phyloP scores from a whole-genome alignment of 2,329 filamentous ascomycete genomes.

The Fusarium xylarioides region DNA sequence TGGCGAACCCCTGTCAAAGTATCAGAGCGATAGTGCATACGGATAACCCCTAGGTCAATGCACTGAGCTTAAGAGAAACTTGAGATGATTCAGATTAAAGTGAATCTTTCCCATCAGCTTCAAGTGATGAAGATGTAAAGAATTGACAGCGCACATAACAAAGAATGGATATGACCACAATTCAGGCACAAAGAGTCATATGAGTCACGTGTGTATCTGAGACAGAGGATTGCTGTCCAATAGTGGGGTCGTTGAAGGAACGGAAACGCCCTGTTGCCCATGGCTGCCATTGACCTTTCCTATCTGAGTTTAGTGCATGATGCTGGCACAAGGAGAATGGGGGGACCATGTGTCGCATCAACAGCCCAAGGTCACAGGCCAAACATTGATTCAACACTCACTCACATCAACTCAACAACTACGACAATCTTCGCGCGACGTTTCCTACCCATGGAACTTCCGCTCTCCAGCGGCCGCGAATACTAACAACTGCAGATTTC shows the following conservation, averaged over 20 bases:
- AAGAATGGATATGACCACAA: background rate
- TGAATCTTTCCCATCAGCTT: background rate
- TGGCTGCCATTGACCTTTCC: constrained; percentile 43
- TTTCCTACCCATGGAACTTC: constrained; percentile 38
- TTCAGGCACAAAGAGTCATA: constrained; percentile 29
- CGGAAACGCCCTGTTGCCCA: constrained; percentile 44
- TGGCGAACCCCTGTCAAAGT: constrained; percentile 17
- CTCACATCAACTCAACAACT: constrained; percentile 26
- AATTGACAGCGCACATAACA: constrained; percentile 13
- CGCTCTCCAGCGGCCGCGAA: constrained; percentile 41
- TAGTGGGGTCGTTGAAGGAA: constrained; percentile 32
- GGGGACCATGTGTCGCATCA: constrained; percentile 45
- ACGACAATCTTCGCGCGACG: constrained; percentile 40
- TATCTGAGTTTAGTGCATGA: constrained; percentile 31
- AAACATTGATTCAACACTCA: constrained; percentile 39
- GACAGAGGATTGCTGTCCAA: constrained; percentile 36
- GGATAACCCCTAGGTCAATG: constrained; percentile 9
- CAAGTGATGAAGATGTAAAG: background rate
- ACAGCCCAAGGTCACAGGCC: constrained; percentile 40
- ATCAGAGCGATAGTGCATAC: background rate
- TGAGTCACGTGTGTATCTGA: constrained; percentile 35
- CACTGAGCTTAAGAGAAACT: background rate
- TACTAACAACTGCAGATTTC: constrained; percentile 35
- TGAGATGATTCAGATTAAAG: background rate
- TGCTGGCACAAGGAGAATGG: constrained; percentile 41